Percentiles rank a stretch among this genome's conserved stretches.
phyloP scores from a whole-genome alignment of 352 stramenopile species.

The Globisporangium sylvaticum region DNA sequence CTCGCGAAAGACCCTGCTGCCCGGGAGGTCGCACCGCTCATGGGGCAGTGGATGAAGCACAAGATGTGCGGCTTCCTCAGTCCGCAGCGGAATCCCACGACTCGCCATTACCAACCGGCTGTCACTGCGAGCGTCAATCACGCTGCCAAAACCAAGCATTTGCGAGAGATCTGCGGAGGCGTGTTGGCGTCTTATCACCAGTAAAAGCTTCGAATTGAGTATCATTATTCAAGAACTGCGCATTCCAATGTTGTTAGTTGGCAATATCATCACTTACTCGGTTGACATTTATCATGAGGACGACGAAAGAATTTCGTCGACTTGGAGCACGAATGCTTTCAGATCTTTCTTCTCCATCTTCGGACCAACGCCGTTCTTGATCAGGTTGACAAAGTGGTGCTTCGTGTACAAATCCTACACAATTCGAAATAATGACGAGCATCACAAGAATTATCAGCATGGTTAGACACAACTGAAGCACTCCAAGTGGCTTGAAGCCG shows the following conservation, averaged over 20 bases:
- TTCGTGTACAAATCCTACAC: constrained; percentile 58
- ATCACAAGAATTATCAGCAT: background rate
- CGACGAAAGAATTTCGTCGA: constrained; percentile 46
- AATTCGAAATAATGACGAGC: background rate
- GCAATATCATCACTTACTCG: background rate
- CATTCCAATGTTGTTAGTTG: background rate
- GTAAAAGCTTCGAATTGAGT: background rate
- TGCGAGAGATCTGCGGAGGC: background rate
- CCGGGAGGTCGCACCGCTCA: constrained; percentile 23
- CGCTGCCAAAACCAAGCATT: constrained; percentile 1
- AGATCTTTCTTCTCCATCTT: constrained; percentile 49
- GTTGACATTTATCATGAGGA: background rate
- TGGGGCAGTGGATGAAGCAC: constrained; percentile 25
- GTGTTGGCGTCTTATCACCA: background rate
- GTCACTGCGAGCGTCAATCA: background rate
- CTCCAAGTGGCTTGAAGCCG: background rate
- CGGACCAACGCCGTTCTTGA: constrained; percentile 62
- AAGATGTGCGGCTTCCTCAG: constrained; percentile 27
- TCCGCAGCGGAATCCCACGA: constrained; percentile 1
- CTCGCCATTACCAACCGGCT: background rate
- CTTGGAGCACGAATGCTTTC: constrained; percentile 54
- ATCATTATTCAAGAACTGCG: background rate
- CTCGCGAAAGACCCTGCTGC: constrained; percentile 25
- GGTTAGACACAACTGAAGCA: background rate
- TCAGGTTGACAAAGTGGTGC: constrained; percentile 51